Base-by-base conservation (phyloP, 2,329 filamentous ascomycete species). In the Herpotrichia juniperi region DNA sequence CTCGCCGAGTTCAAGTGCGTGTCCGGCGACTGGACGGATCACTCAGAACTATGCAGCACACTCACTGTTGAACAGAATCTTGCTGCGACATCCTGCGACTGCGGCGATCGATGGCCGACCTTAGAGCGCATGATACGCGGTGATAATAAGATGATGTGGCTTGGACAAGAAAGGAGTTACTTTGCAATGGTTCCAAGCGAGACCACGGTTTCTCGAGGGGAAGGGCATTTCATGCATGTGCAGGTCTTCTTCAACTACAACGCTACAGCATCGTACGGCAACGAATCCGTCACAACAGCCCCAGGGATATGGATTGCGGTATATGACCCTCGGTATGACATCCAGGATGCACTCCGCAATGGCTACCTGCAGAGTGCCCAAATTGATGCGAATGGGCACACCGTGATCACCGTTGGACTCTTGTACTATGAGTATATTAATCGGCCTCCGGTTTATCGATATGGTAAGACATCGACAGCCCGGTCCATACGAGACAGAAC, bases 381-480 rank as follows among this genome's bases (percentile, higher is more conserved):
- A 17, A 50, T 54, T 17, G 51, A 54, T 31, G 51, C 51, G 5
- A 54, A 54, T 40, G 46, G 51, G n/a, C 47, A 50, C 22, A 50
- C 51, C 7, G 46, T 50, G 19, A 47, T 54, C 3, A 48, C 50
- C 14, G 39, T 54, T 12, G 46, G 51, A 2, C 30, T 54, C 6
- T 22, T 21, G 25, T 50, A 54, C 34, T 54, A 54, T 37, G 24
- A 43, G 19, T 54, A 54, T 25, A 16, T 50, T 14, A 46, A 47
- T 21, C 42, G 34, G 19, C 26, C 34, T 7, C 24, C 51, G 12
- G 48, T 22, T 40, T 54, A 50, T 39, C 35, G 26, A 34, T 50
- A 54, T 17, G 44, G 47, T 54, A 47, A 47, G 42, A 28, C 26
- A 28, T 6, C 26, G 12, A 28, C 26, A 28, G 7, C 12, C 26